Conservation (phyloP, 495 filamentous ascomycete species). For the Durotheca rogersii region DNA sequence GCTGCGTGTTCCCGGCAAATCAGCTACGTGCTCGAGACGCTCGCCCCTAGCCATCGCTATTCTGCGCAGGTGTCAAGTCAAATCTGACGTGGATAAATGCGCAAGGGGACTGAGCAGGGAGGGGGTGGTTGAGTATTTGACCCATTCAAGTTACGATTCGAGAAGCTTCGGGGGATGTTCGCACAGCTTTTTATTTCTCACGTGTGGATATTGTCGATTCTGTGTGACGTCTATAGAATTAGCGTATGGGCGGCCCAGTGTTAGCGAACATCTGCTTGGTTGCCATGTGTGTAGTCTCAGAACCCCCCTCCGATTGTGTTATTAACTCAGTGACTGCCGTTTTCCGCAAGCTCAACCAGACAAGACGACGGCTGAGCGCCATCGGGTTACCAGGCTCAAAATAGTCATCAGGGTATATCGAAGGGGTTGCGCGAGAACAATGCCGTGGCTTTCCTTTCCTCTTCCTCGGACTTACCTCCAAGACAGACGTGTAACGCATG, state of each 20-base stretch:
- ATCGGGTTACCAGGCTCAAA: slow-evolving; percentile 31
- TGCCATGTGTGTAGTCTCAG: too few relatives aligned
- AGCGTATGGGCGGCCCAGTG: neutral
- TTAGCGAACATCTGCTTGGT: slow-evolving; percentile 22
- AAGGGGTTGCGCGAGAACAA: slow-evolving; percentile 1
- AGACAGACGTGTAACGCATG: neutral
- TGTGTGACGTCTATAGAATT: neutral
- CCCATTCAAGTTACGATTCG: neutral
- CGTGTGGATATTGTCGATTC: too few relatives aligned
- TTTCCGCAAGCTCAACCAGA: slow-evolving; percentile 30
- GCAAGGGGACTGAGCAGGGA: too few relatives aligned
- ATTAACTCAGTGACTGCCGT: slow-evolving; percentile 25
- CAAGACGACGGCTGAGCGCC: slow-evolving; percentile 21
- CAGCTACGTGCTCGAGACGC: too few relatives aligned
- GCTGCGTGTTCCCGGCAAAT: too few relatives aligned
- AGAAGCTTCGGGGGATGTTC: too few relatives aligned
- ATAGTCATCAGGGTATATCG: slow-evolving; percentile 24
- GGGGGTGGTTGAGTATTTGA: neutral
- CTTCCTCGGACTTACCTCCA: slow-evolving; percentile 25
- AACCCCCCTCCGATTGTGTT: too few relatives aligned
- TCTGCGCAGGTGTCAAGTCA: too few relatives aligned
- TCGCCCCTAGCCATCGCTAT: too few relatives aligned
- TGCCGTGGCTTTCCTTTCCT: too few relatives aligned
- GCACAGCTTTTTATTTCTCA: neutral
- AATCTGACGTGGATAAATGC: too few relatives aligned